These are phyloP conservation scores for Huntiella abstrusa DNA, from an alignment of 2,329 filamentous ascomycete genomes.

Conservation along the genomic window DNA sequence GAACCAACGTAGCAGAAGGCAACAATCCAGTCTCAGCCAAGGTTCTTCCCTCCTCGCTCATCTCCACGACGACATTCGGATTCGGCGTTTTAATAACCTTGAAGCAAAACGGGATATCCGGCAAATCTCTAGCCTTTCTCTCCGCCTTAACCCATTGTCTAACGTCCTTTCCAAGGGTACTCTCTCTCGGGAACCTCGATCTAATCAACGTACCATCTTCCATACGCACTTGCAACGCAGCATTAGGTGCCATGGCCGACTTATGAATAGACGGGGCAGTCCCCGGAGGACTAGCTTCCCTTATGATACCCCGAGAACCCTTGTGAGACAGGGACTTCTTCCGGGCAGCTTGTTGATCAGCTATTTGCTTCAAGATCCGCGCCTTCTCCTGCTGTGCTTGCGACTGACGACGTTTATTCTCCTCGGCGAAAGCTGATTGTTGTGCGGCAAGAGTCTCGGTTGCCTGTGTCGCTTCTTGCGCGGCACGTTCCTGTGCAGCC, in stretches of 20 bases:
- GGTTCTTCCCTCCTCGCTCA: conserved; percentile 51
- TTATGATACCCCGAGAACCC: too few relatives aligned
- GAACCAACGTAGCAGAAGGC: conserved; percentile 65
- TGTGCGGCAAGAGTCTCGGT: too few relatives aligned
- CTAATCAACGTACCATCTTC: conserved; percentile 72
- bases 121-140: conserved; percentile 33
- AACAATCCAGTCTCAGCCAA: conserved; percentile 53
- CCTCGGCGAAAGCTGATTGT: too few relatives aligned
- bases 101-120: conserved; percentile 46
- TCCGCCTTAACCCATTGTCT: conserved; percentile 58
- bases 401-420: background rate
- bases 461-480: too few relatives aligned
- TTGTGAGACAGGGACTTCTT: too few relatives aligned
- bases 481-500: too few relatives aligned
- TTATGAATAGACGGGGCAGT: conserved; percentile 15
- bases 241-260: conserved; percentile 16
- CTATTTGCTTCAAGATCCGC: background rate
- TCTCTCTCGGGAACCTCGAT: conserved; percentile 44
- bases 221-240: conserved; percentile 56
- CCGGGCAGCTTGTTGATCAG: too few relatives aligned
- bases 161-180: conserved; percentile 46
- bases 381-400: background rate
- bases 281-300: too few relatives aligned
- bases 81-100: conserved; percentile 65
- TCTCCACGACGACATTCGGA: conserved; percentile 55